phyloP scores from a whole-genome alignment of 2,329 filamentous ascomycete genomes.

The Sordariomycetes sp. region DNA sequence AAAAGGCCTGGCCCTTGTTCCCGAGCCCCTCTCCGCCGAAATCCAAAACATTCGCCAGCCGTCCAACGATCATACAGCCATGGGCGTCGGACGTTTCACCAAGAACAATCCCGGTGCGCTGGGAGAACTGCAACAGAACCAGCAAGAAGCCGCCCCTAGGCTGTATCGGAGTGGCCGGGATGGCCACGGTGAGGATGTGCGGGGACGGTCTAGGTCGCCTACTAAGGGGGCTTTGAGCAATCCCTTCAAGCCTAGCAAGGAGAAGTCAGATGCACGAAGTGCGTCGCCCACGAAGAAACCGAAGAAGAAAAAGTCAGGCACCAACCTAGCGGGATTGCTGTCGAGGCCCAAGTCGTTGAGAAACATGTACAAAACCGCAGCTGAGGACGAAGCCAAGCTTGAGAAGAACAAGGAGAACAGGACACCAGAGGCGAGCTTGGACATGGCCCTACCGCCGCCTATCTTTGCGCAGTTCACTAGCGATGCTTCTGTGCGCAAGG shows the following conservation, averaged over 20 bases:
- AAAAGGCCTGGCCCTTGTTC: constrained; percentile 24
- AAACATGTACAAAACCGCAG: constrained; percentile 46
- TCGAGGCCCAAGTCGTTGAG: constrained; percentile 66
- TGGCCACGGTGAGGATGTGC: constrained; percentile 14
- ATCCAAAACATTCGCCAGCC: constrained; percentile 12
- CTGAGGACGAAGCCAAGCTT: constrained; percentile 40
- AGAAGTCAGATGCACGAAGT: constrained; percentile 27
- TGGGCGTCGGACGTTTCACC: constrained; percentile 19
- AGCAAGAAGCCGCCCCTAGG: constrained; percentile 29
- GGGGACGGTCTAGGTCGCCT: constrained; percentile 29
- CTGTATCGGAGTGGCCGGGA: constrained; percentile 24
- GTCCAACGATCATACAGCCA: constrained; percentile 16
- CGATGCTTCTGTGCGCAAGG: constrained; percentile 13
- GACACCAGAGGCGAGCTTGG: constrained; percentile 36
- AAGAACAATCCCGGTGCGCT: constrained; percentile 34
- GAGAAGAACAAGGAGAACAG: constrained; percentile 75
- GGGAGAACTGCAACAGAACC: constrained; percentile 49
- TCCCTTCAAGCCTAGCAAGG: constrained; percentile 15
- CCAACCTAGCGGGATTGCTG: constrained; percentile 71
- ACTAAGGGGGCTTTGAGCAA: constrained; percentile 35
- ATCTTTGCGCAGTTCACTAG: constrained; percentile 69
- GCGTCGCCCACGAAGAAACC: constrained; percentile 50
- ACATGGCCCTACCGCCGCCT: constrained; percentile 40
- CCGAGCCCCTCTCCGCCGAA: constrained; percentile 10
- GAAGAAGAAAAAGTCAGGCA: constrained; percentile 74